A percentile compares a stretch with the other conserved stretches of the same genome.
Evolutionary conservation across 306 rosid species (phyloP).

Genomic region (Gastrolobium villosum): DNA sequence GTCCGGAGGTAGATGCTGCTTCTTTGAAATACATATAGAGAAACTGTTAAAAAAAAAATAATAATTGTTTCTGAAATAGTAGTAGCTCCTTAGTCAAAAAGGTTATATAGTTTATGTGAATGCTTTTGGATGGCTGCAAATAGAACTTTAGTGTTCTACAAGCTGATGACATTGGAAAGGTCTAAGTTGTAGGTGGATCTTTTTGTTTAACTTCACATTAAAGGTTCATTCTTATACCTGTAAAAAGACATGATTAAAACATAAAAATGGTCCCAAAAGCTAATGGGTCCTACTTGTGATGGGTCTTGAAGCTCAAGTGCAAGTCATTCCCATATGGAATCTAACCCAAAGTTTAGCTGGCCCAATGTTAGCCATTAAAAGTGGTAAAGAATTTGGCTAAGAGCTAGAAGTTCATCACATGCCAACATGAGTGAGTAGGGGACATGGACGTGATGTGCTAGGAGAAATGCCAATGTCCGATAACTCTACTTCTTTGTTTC

Average conservation of each 20-base stretch:
- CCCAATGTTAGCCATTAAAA: slow-evolving; percentile 51
- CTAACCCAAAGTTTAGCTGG: slow-evolving; percentile 51
- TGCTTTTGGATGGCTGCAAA: not conserved
- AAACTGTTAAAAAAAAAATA: slow-evolving; percentile 22
- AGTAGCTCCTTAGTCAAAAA: slow-evolving; percentile 29
- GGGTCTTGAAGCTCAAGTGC: slow-evolving; percentile 48
- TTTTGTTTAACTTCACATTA: slow-evolving; percentile 44
- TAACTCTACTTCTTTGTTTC: slow-evolving; percentile 52
- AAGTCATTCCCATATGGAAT: slow-evolving; percentile 45
- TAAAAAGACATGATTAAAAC: slow-evolving; percentile 45
- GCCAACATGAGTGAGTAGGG: slow-evolving; percentile 55
- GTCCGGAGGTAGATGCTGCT: slow-evolving; percentile 39
- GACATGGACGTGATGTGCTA: slow-evolving; percentile 75
- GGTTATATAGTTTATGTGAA: not conserved
- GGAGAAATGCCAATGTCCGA: slow-evolving; percentile 59
- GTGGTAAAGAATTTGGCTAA: slow-evolving; percentile 44
- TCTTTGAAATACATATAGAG: slow-evolving; percentile 10
- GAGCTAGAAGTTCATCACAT: slow-evolving; percentile 59
- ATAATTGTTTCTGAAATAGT: not conserved
- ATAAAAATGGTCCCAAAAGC: slow-evolving; percentile 55
- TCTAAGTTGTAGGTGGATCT: slow-evolving; percentile 46
- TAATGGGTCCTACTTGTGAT: slow-evolving; percentile 53
- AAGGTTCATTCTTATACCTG: slow-evolving; percentile 41
- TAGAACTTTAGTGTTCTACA: slow-evolving; percentile 44
- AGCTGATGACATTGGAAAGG: slow-evolving; percentile 48